These are phyloP conservation scores for Termitomyces eurrhizus DNA, from an alignment of 768 basidiomycete species.

Conservation along the genomic window DNA sequence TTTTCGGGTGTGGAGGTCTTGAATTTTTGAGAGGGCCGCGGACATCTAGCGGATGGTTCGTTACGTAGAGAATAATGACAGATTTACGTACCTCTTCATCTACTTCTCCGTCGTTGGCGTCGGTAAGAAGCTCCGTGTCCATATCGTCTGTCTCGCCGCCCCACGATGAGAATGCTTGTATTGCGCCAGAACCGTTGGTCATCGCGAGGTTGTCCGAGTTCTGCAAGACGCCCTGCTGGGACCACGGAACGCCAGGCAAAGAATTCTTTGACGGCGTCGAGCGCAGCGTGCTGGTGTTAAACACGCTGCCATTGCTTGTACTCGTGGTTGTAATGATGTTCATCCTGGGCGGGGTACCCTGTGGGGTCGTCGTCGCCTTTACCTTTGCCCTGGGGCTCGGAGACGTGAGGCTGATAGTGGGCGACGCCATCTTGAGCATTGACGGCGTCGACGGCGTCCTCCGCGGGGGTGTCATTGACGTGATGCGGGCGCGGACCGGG, in stretches of 20 bases:
- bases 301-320: neutral
- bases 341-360: conserved; percentile 26
- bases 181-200: conserved; percentile 23
- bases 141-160: conserved; percentile 55
- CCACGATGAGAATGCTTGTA: conserved; percentile 33
- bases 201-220: conserved; percentile 17
- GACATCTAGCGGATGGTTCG: conserved; percentile 28
- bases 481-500: conserved; percentile 31
- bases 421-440: conserved; percentile 25
- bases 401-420: conserved; percentile 35
- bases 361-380: conserved; percentile 26
- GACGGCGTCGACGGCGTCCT: conserved; percentile 21
- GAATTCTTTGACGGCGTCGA: conserved; percentile 12
- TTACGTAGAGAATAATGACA: neutral
- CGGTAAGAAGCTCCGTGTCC: conserved; percentile 73
- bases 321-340: neutral
- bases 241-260: conserved; percentile 10
- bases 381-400: conserved; percentile 34
- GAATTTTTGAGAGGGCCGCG: conserved; percentile 32
- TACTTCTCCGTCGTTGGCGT: conserved; percentile 50
- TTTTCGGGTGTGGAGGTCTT: conserved; percentile 46
- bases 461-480: conserved; percentile 40
- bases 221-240: conserved; percentile 7
- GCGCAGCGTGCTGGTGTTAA: neutral
- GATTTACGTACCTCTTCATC: conserved; percentile 60